A percentile compares a stretch with the other conserved stretches of the same genome.
Conservation (phyloP, 2,329 filamentous ascomycete species). For the Colletotrichum truncatum region DNA sequence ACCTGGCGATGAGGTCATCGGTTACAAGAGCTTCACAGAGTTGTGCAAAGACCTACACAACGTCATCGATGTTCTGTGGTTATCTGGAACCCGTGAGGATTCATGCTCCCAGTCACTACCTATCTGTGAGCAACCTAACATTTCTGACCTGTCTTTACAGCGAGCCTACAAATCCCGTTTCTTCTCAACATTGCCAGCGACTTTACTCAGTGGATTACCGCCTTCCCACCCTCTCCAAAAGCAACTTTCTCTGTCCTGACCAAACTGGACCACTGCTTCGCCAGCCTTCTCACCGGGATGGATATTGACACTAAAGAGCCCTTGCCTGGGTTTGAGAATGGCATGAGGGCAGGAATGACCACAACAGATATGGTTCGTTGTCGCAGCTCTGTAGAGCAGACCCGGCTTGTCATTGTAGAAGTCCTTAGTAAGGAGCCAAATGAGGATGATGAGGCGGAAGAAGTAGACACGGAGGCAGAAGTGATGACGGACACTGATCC, state of each 20-base stretch:
- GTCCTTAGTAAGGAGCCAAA: slow-evolving; percentile 62
- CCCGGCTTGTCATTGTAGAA: slow-evolving; percentile 75
- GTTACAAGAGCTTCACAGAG: slow-evolving; percentile 71
- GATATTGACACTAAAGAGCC: slow-evolving; percentile 72
- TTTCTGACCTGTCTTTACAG: slow-evolving; percentile 50
- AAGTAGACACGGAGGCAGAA: slow-evolving; percentile 39
- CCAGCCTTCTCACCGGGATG: slow-evolving; percentile 74
- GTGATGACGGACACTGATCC: slow-evolving; percentile 40
- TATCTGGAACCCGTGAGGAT: slow-evolving; percentile 81
- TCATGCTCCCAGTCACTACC: background rate
- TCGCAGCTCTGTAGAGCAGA: slow-evolving; percentile 81
- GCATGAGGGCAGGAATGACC: slow-evolving; percentile 72
- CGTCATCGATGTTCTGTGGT: slow-evolving; percentile 84
- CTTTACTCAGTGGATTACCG: slow-evolving; percentile 75
- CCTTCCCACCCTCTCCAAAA: slow-evolving; percentile 75
- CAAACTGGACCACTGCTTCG: slow-evolving; percentile 87
- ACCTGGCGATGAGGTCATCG: slow-evolving; percentile 56
- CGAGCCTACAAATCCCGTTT: slow-evolving; percentile 83
- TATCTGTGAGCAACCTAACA: too few relatives aligned
- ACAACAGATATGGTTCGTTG: slow-evolving; percentile 88
- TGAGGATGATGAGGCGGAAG: slow-evolving; percentile 43
- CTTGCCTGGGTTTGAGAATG: slow-evolving; percentile 76
- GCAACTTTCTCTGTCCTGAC: slow-evolving; percentile 75
- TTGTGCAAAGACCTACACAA: slow-evolving; percentile 78
- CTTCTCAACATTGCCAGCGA: slow-evolving; percentile 81